Evolutionary conservation across 176 grass and related monocot species (phyloP), one percentile per base, ranked within the genome.

Genomic region (Avena atlantica): DNA sequence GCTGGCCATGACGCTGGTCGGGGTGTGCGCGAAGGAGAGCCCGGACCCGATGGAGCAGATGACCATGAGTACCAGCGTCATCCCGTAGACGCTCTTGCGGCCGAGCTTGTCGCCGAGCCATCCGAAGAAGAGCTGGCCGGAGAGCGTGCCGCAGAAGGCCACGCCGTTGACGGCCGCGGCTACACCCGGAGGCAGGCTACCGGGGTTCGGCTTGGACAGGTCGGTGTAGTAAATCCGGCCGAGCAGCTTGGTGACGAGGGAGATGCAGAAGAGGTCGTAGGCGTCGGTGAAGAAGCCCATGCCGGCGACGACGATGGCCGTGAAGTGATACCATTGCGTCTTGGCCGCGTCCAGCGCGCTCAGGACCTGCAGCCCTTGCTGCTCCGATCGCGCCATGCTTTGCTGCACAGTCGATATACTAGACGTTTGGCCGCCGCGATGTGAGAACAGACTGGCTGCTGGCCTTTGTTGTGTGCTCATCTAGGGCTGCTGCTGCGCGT

Each of bases 271-370:
- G 76, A 97, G 92, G 80, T 97, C 95, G 71, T 97, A 97, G 20
- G 93, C 93, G 60, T 97, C 95, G 0, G 95, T 97, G 86, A 97
- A 95, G 89, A 97, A 97, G 51, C 95, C 95, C 95, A 97, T 97
- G 20, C 95, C 95, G n/a, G 95, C 93, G 8, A 97, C 75, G 12
- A 97, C 85, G 87, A 97, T 95, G 14, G 92, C 90, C 70, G 88
- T 88, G 79, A 97, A 95, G 76, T 97, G 95, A 79, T 95, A 95
- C 82, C 74, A 88, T 40, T 93, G 93, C 49, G 91, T 95, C 91
- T 89, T 95, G 13, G 94, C 93, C 7, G 31, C 58, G 89, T 95
- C 93, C 55, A 95, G 86, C 31, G 80, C 72, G 40, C 27, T 83
- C 24, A 92, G 76, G 0, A 92, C 90, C 2, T 88, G 65, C 8